Conservation (phyloP, 805 yeast genomes). For the Dipodascus albidus region DNA sequence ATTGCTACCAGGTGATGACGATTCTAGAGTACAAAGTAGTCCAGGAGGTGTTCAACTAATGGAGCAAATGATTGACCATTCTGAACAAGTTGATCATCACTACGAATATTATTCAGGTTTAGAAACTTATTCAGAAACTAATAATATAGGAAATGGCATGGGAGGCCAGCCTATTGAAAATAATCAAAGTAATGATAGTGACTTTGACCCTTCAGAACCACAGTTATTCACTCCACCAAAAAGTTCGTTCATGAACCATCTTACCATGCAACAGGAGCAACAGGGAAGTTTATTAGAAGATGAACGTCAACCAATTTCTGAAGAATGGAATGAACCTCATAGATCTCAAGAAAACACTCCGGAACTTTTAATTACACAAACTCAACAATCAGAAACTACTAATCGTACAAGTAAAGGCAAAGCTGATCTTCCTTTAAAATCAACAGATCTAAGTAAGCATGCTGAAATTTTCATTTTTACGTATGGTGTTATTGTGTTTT, state of each 20-base stretch:
- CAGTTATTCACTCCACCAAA: conserved; percentile 58
- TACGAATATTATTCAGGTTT: conserved; percentile 82
- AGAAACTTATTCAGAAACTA: conserved; percentile 40
- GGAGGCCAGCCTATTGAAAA: conserved; percentile 22
- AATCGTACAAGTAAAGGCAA: neutral
- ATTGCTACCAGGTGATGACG: conserved; percentile 57
- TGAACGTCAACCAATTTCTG: neutral
- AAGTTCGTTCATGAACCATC: neutral
- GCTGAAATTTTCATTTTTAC: conserved; percentile 81
- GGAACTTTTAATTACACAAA: neutral
- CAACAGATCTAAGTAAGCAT: conserved; percentile 33
- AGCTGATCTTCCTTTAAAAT: conserved; percentile 1
- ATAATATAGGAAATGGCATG: conserved; percentile 31
- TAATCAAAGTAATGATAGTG: conserved; percentile 26
- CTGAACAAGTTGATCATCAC: conserved; percentile 84
- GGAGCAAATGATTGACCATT: conserved; percentile 67
- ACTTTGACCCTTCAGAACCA: conserved; percentile 90
- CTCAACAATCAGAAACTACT: neutral
- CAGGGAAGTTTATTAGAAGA: conserved; percentile 7
- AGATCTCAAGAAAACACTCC: neutral
- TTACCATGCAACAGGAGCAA: conserved; percentile 1
- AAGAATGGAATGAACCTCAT: neutral
- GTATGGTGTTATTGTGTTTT: conserved; percentile 94
- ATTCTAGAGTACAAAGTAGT: conserved; percentile 25
- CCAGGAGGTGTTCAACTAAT: conserved; percentile 36